phyloP scores from a whole-genome alignment of 192 early-diverging fungal genomes.

The Lunasporangiospora selenospora region DNA sequence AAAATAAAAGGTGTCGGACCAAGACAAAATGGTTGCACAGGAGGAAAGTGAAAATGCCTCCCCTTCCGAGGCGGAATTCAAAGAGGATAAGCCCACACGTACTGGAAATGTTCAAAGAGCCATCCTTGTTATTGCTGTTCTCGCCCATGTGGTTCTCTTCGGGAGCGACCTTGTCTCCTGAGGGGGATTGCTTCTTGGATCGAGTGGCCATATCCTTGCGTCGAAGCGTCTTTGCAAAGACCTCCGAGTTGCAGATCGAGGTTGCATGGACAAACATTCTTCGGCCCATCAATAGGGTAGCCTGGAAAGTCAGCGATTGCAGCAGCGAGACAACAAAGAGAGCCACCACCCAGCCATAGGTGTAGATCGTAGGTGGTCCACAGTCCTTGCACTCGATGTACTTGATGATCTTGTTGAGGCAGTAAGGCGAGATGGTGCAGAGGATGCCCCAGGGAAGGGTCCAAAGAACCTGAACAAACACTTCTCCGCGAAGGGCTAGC shows the following conservation, averaged over 20 bases:
- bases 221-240: constrained; percentile 47
- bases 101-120: constrained; percentile 39
- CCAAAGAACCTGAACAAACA: constrained; percentile 35
- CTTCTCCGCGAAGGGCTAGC: too few species aligned
- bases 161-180: constrained; percentile 47
- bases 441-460: constrained; percentile 26
- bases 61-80: too few species aligned
- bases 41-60: neutral
- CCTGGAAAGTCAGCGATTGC: constrained; percentile 55
- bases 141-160: neutral
- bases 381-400: constrained; percentile 42
- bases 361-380: constrained; percentile 17
- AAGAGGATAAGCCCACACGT: neutral
- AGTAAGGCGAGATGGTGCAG: constrained; percentile 24
- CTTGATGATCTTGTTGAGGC: constrained; percentile 40
- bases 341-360: constrained; percentile 65
- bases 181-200: constrained; percentile 2
- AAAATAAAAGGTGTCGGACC: constrained; percentile 34
- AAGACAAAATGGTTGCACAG: constrained; percentile 42
- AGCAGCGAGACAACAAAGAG: constrained; percentile 54
- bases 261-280: constrained; percentile 61
- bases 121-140: constrained; percentile 15
- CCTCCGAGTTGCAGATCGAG: constrained; percentile 49
- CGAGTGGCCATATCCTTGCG: constrained; percentile 49
- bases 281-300: constrained; percentile 68